phyloP scores from a whole-genome alignment of 805 yeast species.

The Candida fluviatilis region DNA sequence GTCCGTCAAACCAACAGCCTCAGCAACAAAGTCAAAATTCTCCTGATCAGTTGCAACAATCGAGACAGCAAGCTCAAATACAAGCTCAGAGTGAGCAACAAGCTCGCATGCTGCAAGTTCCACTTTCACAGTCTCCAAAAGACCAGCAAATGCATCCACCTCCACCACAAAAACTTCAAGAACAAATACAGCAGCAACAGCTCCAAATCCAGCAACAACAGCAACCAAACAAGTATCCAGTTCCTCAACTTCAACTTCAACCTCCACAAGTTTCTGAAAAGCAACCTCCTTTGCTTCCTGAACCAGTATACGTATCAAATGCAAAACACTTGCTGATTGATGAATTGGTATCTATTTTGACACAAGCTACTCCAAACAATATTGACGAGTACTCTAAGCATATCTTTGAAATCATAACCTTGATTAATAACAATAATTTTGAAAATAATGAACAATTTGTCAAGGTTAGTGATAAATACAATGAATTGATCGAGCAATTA shows the following conservation, averaged over 20 bases:
- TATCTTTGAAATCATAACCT: slow-evolving; percentile 24
- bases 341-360: slow-evolving; percentile 25
- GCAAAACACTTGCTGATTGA: slow-evolving; percentile 10
- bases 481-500: slow-evolving; percentile 20
- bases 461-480: slow-evolving; percentile 21
- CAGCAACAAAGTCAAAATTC: background rate
- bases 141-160: slow-evolving; percentile 1
- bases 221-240: background rate
- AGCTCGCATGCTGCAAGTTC: slow-evolving; percentile 1
- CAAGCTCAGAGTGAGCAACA: background rate
- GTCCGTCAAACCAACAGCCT: background rate
- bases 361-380: slow-evolving; percentile 23
- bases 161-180: slow-evolving; percentile 4
- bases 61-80: no score
- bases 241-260: slow-evolving; percentile 3
- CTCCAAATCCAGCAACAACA: slow-evolving; percentile 1
- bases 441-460: slow-evolving; percentile 11
- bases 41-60: background rate
- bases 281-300: slow-evolving; percentile 6
- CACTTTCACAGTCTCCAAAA: no score
- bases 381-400: slow-evolving; percentile 37
- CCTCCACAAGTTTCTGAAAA: slow-evolving; percentile 3
- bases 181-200: background rate
- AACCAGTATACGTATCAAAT: slow-evolving; percentile 2
- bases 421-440: slow-evolving; percentile 19